These are phyloP conservation scores for Lactarius hatsudake DNA, from an alignment of 768 basidiomycete genomes.

Conservation along the genomic window DNA sequence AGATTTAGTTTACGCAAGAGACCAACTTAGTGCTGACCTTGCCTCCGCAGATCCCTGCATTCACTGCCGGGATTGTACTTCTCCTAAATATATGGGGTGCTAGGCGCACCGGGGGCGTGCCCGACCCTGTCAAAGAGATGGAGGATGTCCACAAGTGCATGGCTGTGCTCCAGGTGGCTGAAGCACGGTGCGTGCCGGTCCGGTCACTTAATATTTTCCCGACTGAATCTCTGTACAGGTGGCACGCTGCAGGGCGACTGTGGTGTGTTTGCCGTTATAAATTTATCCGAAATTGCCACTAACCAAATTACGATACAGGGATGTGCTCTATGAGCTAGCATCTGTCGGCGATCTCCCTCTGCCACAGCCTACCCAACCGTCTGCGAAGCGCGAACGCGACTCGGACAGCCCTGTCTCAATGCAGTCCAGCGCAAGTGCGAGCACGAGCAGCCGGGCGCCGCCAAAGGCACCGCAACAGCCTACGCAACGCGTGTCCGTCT, in stretches of 20 bases:
- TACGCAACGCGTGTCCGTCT: constrained; percentile 8
- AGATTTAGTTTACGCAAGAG: not conserved
- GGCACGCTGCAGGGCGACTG: constrained; percentile 48
- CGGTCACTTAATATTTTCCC: not conserved
- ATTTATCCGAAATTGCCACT: not conserved
- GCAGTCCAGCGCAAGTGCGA: constrained; percentile 8
- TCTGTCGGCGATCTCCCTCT: constrained; percentile 69
- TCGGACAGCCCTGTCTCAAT: constrained; percentile 44
- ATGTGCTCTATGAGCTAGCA: constrained; percentile 69
- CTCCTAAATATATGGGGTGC: constrained; percentile 45
- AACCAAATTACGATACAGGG: constrained; percentile 42
- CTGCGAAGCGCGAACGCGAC: constrained; percentile 62
- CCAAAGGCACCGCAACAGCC: constrained; percentile 2
- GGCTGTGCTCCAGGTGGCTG: constrained; percentile 23
- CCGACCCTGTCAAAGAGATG: constrained; percentile 26
- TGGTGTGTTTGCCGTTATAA: constrained; percentile 37
- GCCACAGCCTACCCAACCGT: constrained; percentile 51
- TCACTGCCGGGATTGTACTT: constrained; percentile 42
- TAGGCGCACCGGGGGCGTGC: constrained; percentile 30
- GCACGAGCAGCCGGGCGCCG: not conserved
- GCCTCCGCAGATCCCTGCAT: constrained; percentile 31
- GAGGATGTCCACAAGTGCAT: constrained; percentile 30
- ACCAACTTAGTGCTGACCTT: constrained; percentile 16
- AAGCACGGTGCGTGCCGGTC: constrained; percentile 12
- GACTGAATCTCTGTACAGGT: constrained; percentile 33